A percentile compares a stretch with the other conserved stretches of the same genome.
Conservation (phyloP, 805 yeast genomes). For the Wickerhamiella slavikovae region DNA sequence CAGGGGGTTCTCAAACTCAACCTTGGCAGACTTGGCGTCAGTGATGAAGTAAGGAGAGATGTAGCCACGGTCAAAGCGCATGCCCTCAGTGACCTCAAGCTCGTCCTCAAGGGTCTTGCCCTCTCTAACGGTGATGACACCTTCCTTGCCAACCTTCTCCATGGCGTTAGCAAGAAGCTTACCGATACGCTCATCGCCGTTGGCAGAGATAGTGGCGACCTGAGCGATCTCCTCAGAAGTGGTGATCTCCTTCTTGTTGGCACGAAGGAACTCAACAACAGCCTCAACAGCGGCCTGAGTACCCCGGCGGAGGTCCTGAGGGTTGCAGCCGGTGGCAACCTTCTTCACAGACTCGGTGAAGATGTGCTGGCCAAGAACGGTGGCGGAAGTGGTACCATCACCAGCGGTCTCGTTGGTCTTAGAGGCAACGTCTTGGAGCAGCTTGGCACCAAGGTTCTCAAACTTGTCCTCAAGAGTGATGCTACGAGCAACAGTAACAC, state of each 20-base stretch:
- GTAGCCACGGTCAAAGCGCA: constrained; percentile 95
- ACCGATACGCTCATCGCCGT: constrained; percentile 89
- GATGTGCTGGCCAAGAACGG: constrained; percentile 87
- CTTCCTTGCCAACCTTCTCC: constrained; percentile 98
- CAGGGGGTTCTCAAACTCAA: constrained; percentile 87
- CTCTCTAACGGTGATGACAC: constrained; percentile 93
- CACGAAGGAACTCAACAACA: constrained; percentile 63
- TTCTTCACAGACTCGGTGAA: constrained; percentile 89
- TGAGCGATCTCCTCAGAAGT: constrained; percentile 90
- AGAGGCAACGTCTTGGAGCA: constrained; percentile 89
- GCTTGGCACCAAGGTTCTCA: constrained; percentile 90
- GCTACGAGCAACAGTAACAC: constrained; percentile 89
- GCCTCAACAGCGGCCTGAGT: constrained; percentile 93
- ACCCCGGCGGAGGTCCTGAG: constrained; percentile 95
- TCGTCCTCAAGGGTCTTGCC: constrained; percentile 95
- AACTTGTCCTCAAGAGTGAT: constrained; percentile 70
- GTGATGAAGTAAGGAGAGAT: constrained; percentile 94
- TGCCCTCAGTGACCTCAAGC: constrained; percentile 93
- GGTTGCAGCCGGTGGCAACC: constrained; percentile 98
- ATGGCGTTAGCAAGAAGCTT: constrained; percentile 78
- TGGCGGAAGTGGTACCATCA: constrained; percentile 97
- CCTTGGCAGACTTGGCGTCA: constrained; percentile 77
- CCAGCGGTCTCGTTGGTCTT: constrained; percentile 96
- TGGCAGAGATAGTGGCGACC: constrained; percentile 95
- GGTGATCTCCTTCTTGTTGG: constrained; percentile 81